A percentile compares a stretch with the other conserved stretches of the same genome.
These are phyloP conservation scores for Teratosphaeria zuluensis DNA, from an alignment of 2,329 filamentous ascomycete genomes.

Conservation along the genomic window DNA sequence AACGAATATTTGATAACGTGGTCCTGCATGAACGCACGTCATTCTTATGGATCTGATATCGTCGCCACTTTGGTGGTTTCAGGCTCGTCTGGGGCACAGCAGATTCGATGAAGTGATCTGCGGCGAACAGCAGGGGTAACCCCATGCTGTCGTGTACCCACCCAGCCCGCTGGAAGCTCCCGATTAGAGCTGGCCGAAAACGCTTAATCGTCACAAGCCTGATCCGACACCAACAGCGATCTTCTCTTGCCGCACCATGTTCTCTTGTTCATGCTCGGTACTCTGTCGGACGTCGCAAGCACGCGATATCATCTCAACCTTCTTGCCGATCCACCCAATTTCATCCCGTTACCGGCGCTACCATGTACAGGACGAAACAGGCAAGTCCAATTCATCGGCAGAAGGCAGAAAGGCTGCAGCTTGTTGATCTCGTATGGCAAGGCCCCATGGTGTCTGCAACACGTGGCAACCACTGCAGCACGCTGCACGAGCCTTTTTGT, in stretches of 20 bases:
- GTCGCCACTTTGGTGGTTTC: neutral
- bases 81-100: neutral
- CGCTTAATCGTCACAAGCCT: neutral
- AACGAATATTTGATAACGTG: neutral
- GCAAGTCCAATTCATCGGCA: neutral
- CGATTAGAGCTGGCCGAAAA: neutral
- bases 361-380: neutral
- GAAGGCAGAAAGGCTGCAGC: neutral
- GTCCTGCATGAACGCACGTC: neutral
- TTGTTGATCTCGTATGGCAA: neutral
- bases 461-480: neutral
- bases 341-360: neutral
- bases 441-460: neutral
- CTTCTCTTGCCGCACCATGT: neutral
- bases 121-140: neutral
- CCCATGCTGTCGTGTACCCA: neutral
- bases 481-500: neutral
- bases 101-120: neutral
- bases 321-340: neutral
- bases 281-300: neutral
- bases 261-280: neutral
- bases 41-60: neutral
- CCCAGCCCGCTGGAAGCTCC: neutral
- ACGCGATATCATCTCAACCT: neutral
- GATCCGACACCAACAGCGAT: neutral